Evolutionary conservation across 192 early-diverging fungal genomes (phyloP).

Genomic region (Entomortierella beljakovae): DNA sequence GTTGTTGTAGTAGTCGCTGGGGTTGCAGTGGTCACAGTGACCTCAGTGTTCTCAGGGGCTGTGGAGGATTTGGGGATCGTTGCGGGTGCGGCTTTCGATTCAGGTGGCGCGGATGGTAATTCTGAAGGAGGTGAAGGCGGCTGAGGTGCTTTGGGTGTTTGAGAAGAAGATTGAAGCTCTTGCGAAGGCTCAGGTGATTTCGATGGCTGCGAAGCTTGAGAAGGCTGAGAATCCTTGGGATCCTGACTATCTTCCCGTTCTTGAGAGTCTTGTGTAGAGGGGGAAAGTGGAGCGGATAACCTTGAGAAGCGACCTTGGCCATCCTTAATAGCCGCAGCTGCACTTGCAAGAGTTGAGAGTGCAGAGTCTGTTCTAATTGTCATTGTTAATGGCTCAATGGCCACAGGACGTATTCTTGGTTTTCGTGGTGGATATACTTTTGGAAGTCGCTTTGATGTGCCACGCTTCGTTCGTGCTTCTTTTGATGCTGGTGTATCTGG

Average conservation of each 20-base stretch:
- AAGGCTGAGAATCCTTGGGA: not conserved
- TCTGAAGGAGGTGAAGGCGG: not conserved
- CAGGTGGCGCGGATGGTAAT: not conserved
- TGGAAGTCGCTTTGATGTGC: conserved; percentile 12
- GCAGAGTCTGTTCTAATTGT: conserved; percentile 40
- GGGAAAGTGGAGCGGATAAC: conserved; percentile 21
- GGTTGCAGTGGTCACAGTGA: too few species aligned
- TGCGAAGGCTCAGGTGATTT: not conserved
- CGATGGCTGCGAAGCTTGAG: not conserved
- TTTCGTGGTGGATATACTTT: conserved; percentile 50
- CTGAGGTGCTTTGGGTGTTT: not conserved
- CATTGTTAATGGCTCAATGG: conserved; percentile 18
- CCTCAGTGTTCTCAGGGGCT: not conserved
- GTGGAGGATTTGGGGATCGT: not conserved
- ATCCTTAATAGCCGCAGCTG: conserved; percentile 43
- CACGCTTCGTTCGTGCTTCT: conserved; percentile 1
- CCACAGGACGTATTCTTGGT: conserved; percentile 17
- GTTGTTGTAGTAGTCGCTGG: not conserved
- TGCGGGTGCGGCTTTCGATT: not conserved
- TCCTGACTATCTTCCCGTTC: too few species aligned
- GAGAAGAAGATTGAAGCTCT: not conserved
- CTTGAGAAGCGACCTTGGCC: conserved; percentile 19
- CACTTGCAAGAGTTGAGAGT: conserved; percentile 44
- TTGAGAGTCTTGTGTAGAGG: not conserved
- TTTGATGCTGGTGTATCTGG: conserved; percentile 3